These are phyloP conservation scores for Pseudonitzschia multiseries DNA, from an alignment of 108 stramenopile genomes.

Conservation along the genomic window DNA sequence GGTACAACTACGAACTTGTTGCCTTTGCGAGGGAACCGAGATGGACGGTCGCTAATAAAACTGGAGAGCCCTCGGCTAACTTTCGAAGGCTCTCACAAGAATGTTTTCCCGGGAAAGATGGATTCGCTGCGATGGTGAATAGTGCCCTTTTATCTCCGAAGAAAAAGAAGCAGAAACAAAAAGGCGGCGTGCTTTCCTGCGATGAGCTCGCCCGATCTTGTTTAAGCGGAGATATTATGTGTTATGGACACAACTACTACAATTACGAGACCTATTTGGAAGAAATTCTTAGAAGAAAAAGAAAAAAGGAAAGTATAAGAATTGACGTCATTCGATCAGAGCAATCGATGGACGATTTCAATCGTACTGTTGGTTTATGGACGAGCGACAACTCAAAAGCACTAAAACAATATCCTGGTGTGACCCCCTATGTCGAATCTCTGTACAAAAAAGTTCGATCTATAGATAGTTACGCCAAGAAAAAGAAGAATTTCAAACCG, in stretches of 20 bases:
- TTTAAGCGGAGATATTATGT: conserved; percentile 13
- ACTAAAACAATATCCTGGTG: background rate
- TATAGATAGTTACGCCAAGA: background rate
- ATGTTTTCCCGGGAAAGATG: conserved; percentile 9
- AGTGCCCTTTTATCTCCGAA: background rate
- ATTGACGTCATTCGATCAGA: conserved; percentile 13
- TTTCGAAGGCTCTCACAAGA: background rate
- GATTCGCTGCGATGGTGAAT: background rate
- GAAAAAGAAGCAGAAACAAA: too few relatives aligned
- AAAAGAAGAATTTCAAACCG: background rate
- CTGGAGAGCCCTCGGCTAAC: background rate
- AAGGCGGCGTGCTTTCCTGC: background rate
- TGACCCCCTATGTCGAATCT: background rate
- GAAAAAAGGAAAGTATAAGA: background rate
- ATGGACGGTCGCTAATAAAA: conserved; percentile 2
- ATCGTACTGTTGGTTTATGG: conserved; percentile 3
- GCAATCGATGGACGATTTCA: conserved; percentile 13
- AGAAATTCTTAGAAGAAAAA: conserved; percentile 8
- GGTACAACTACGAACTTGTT: conserved; percentile 34
- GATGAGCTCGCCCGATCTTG: background rate
- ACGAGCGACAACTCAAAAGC: background rate
- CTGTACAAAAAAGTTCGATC: conserved; percentile 5
- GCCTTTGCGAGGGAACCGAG: conserved; percentile 2
- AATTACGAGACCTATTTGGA: conserved; percentile 15
- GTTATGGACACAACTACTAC: conserved; percentile 16